Base-by-base conservation (phyloP, 345 rosid species). In the Dipteronia dyeriana region DNA sequence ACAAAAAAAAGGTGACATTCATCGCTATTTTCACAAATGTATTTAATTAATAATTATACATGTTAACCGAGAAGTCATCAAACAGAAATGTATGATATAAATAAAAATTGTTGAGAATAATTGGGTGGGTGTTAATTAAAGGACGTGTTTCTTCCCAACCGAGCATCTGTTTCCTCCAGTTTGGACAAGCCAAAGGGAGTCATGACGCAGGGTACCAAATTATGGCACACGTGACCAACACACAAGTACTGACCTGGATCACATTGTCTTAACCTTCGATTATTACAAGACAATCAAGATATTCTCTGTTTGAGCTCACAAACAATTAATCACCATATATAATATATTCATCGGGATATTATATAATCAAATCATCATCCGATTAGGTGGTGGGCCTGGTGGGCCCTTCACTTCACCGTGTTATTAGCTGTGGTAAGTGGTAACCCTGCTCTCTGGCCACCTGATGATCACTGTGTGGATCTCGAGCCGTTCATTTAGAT, bases 141-240 rank as follows among this genome's bases (percentile, higher is more conserved):
- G 56, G 53, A 79, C 68, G 8, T 82, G 91, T 86, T 79, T 82
- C 88, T 85, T 83, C 20, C 31, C 88, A 79, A 85, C 89, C 85
- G 87, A 83, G 78, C 89, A 85, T 80, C 76, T 83, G 87, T 84
- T 88, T 82, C 89, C 86, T 73, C 1, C 5, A 34, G 73, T 26
- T 59, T 25, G 41, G 86, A 83, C 91, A 77, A 51, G 51, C 41
- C 65, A 77, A 43, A 6, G 41, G 20, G 73, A 76, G 34, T 69
- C 76, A 77, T 22, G 59, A 57, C 9, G 63, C 6, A 49, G 5
- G 54, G 38, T 34, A 34, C 38, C 38, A 3, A 34, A 34, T 34
- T 34, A 34, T 34, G 38, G 38, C 38, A 34, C 38, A 34, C 38
- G 38, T 34, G 17, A 49, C 7, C n/a, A 4, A 53, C 57, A 53